These are phyloP conservation scores for Rhodofomes roseus DNA, from an alignment of 1,284 basidiomycete species.

Conservation along the genomic window DNA sequence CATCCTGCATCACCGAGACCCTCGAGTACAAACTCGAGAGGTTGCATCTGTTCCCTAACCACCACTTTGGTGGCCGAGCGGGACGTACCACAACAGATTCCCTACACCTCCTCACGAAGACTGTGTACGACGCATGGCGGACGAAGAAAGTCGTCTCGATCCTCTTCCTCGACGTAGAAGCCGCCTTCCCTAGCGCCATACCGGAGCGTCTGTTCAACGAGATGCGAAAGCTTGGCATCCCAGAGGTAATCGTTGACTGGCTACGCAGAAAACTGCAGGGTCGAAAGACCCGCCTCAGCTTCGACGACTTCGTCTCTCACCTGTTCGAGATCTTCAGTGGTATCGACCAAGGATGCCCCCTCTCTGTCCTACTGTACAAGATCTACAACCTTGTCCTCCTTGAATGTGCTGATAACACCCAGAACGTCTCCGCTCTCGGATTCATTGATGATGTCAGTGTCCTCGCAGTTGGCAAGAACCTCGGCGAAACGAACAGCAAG, in stretches of 20 bases:
- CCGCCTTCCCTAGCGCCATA: too few relatives aligned
- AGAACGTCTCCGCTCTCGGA: constrained; percentile 15
- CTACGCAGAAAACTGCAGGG: too few relatives aligned
- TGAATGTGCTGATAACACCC: constrained; percentile 11
- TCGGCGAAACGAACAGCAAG: constrained; percentile 13
- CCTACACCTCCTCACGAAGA: constrained; percentile 28
- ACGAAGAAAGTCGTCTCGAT: constrained; percentile 25
- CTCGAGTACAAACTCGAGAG: constrained; percentile 20
- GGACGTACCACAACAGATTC: constrained; percentile 36
- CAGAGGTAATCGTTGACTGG: too few relatives aligned
- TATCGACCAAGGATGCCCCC: too few relatives aligned
- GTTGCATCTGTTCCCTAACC: constrained; percentile 19
- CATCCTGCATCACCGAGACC: constrained; percentile 23
- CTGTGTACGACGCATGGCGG: constrained; percentile 33
- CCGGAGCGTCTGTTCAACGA: too few relatives aligned
- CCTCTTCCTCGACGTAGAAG: constrained; percentile 19
- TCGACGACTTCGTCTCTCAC: constrained; percentile 28
- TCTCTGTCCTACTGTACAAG: constrained; percentile 28
- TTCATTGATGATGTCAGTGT: constrained; percentile 30
- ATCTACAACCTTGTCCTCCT: constrained; percentile 33
- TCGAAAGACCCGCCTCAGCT: too few relatives aligned
- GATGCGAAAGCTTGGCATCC: background rate
- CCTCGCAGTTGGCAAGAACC: constrained; percentile 11
- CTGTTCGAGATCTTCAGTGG: constrained; percentile 22
- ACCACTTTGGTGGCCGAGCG: constrained; percentile 33